Conservation (phyloP, 192 early-diverging fungal species). For the Martensiomyces pterosporus region DNA sequence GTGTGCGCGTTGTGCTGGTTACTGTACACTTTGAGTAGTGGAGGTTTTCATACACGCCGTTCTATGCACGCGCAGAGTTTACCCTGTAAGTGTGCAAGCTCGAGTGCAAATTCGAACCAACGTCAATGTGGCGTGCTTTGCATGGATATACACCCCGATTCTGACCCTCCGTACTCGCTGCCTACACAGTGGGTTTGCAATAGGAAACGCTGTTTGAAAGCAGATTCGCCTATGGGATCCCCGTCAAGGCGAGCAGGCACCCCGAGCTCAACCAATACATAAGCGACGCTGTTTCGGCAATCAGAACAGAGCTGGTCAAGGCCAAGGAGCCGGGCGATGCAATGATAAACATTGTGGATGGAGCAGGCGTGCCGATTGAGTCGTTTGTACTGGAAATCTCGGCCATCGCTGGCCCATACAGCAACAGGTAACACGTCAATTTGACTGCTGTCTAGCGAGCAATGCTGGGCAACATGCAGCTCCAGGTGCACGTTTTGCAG, state of each 20-base stretch:
- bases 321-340: conserved; percentile 32
- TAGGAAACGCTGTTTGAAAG: conserved; percentile 47
- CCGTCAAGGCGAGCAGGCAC: conserved; percentile 51
- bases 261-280: conserved; percentile 53
- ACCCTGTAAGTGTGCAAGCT: conserved; percentile 48
- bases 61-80: conserved; percentile 24
- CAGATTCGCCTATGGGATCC: conserved; percentile 44
- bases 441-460: too few relatives aligned
- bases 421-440: conserved; percentile 9
- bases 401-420: conserved; percentile 15
- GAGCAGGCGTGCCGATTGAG: conserved; percentile 15
- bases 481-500: too few relatives aligned
- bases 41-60: conserved; percentile 38
- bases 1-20: too few relatives aligned
- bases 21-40: too few relatives aligned
- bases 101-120: too few relatives aligned
- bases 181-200: not conserved
- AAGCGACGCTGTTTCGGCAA: conserved; percentile 31
- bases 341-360: conserved; percentile 30
- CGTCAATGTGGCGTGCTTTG: too few relatives aligned
- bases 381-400: conserved; percentile 37
- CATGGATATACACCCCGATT: too few relatives aligned
- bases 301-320: conserved; percentile 34
- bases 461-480: too few relatives aligned
- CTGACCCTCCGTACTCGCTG: too few relatives aligned